Evolutionary conservation across 2,329 filamentous ascomycete genomes (phyloP).

Genomic region (Drechslera avenae): DNA sequence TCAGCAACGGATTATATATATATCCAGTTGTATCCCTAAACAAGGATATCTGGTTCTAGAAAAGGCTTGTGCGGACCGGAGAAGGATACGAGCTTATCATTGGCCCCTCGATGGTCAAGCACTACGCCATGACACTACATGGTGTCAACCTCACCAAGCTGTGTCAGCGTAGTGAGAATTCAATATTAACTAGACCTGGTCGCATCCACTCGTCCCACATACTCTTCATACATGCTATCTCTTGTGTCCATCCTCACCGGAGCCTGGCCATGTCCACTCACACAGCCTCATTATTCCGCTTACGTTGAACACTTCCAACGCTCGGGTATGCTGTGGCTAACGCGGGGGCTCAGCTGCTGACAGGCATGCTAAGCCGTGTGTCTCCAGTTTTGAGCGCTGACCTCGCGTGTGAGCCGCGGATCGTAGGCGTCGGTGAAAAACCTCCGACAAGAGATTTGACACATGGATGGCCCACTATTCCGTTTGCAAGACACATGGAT

Average conservation of each 20-base stretch:
- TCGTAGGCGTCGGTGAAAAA: too few relatives aligned
- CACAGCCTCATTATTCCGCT: neutral
- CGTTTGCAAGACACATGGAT: too few relatives aligned
- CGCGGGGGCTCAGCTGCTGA: neutral
- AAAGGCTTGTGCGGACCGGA: too few relatives aligned
- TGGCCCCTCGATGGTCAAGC: too few relatives aligned
- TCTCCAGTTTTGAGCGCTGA: too few relatives aligned
- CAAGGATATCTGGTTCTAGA: too few relatives aligned
- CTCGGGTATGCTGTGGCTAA: neutral
- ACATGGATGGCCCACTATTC: too few relatives aligned
- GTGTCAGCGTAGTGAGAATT: neutral
- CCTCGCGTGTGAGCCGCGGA: too few relatives aligned
- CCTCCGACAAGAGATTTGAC: too few relatives aligned
- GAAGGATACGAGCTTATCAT: too few relatives aligned
- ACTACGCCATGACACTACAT: too few relatives aligned
- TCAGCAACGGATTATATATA: neutral
- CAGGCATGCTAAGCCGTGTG: too few relatives aligned
- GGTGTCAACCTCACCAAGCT: neutral
- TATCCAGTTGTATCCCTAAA: neutral
- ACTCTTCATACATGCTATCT: neutral
- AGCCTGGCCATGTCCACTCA: neutral
- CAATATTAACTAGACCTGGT: neutral
- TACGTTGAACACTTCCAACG: neutral
- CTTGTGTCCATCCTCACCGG: neutral
- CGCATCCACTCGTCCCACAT: neutral